phyloP scores from a whole-genome alignment of 2,329 filamentous ascomycete genomes.

The Cytospora schulzeri region DNA sequence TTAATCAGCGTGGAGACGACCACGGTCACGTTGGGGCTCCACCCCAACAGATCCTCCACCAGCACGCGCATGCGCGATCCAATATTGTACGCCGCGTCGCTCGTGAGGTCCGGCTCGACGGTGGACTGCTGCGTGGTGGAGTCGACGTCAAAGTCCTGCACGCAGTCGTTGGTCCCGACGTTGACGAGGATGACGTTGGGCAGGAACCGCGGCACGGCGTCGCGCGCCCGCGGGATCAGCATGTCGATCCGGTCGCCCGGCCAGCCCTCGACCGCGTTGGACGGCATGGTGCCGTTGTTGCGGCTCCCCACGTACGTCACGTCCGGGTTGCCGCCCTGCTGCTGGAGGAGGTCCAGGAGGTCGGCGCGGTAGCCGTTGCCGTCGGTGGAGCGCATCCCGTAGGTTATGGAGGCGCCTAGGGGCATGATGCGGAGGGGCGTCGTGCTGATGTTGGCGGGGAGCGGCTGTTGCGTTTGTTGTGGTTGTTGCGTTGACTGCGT shows the following conservation, averaged over 20 bases:
- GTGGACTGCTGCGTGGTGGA: constrained; percentile 8
- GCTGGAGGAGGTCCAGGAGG: constrained; percentile 37
- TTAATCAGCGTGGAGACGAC: constrained; percentile 44
- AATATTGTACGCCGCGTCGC: constrained; percentile 26
- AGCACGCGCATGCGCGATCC: constrained; percentile 40
- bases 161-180: constrained; percentile 48
- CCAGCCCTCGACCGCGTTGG: constrained; percentile 50
- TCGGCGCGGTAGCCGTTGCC: constrained; percentile 44
- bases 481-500: no score
- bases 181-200: constrained; percentile 48
- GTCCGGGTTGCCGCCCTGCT: constrained; percentile 36
- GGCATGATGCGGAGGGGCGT: constrained; percentile 46
- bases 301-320: constrained; percentile 47
- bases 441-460: constrained; percentile 29
- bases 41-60: constrained; percentile 39
- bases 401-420: constrained; percentile 48
- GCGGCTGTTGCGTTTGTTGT: neutral
- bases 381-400: constrained; percentile 39
- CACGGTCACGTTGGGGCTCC: constrained; percentile 39
- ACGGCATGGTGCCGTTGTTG: constrained; percentile 41
- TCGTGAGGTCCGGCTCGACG: constrained; percentile 12
- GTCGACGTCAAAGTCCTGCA: constrained; percentile 37
- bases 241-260: constrained; percentile 45
- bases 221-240: constrained; percentile 39
- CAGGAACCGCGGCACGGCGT: constrained; percentile 36